Base-by-base conservation (phyloP, 805 yeast species). In the Wickerhamiella cacticola region DNA sequence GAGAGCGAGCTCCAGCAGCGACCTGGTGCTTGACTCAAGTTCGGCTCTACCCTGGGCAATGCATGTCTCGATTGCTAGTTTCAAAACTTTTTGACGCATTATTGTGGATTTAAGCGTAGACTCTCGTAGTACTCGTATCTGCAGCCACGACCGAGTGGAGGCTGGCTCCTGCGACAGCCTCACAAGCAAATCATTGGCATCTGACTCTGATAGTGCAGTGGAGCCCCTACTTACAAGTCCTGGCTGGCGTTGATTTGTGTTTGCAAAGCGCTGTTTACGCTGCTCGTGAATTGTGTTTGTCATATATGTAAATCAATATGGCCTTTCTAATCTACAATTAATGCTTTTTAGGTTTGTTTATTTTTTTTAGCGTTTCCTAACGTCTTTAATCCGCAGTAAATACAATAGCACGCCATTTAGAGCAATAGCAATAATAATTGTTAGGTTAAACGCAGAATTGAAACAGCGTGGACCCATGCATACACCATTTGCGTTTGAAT, bases 401-500 rank as follows among this genome's bases (percentile, higher is more conserved):
- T 21, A 44, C 4, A 49, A 19, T 12, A 49, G 21, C n/a, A 45
- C 50, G 19, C 34, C 50, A 39, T 26, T 31, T 23, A 44, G 43
- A 41, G 28, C 46, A 2, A 25, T 36, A 2, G 52, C 12, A 9
- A 57, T 48, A 4, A 34, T 24, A 9, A 46, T 25, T 18, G 56
- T 56, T 42, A 57, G 39, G 9, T 21, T 21, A 34, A 51, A 56
- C 2, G 57, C 60, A 10, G 49, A 29, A 6, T 43, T 46, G 50
- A 56, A 56, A 26, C 47, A 44, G 23, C 24, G 16, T 2, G 41
- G 34, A n/a, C 47, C 46, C 55, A 40, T 15, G 18, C 28, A 40
- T 42, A 55, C 9, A 54, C 60, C 33, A 42, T 25, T 10, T 35
- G 46, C 48, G 48, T 54, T 42, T 54, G 56, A 9, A 28, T 74